phyloP scores from a whole-genome alignment of 208 protist species.

The Leishmania martiniquensis region DNA sequence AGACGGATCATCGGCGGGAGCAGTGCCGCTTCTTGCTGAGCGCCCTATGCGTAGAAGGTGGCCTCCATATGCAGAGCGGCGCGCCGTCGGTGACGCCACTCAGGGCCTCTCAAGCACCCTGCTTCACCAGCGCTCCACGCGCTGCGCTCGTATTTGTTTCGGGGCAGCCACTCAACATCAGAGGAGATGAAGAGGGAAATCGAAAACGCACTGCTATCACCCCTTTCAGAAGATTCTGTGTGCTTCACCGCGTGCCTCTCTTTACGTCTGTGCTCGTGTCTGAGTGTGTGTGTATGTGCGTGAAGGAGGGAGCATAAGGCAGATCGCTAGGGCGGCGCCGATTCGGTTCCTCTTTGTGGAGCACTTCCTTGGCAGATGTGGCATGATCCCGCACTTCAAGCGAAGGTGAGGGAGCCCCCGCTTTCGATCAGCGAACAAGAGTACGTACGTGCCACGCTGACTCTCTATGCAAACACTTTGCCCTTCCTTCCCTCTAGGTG shows the following conservation, averaged over 20 bases:
- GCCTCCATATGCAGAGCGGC: not conserved
- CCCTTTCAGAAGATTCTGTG: not conserved
- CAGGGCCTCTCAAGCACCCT: not conserved
- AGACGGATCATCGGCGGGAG: not conserved
- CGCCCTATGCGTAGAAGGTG: not conserved
- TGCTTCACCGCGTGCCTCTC: not conserved
- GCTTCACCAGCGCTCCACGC: not conserved
- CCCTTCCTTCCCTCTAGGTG: not conserved
- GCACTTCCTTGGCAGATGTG: not conserved
- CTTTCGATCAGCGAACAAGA: not conserved
- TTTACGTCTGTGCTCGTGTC: not conserved
- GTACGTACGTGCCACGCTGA: not conserved
- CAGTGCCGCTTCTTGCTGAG: not conserved
- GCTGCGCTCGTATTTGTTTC: not conserved
- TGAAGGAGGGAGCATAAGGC: not conserved
- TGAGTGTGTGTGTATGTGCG: not conserved
- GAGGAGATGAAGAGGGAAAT: not conserved
- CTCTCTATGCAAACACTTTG: not conserved
- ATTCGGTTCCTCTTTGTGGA: not conserved
- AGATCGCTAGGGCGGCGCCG: not conserved
- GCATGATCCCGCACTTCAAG: no score
- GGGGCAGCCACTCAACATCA: not conserved
- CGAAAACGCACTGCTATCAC: not conserved
- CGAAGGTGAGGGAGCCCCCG: not conserved
- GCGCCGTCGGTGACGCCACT: not conserved